Evolutionary conservation across 169 alveolate species (phyloP).

Genomic region (Theileria luwenshuni): DNA sequence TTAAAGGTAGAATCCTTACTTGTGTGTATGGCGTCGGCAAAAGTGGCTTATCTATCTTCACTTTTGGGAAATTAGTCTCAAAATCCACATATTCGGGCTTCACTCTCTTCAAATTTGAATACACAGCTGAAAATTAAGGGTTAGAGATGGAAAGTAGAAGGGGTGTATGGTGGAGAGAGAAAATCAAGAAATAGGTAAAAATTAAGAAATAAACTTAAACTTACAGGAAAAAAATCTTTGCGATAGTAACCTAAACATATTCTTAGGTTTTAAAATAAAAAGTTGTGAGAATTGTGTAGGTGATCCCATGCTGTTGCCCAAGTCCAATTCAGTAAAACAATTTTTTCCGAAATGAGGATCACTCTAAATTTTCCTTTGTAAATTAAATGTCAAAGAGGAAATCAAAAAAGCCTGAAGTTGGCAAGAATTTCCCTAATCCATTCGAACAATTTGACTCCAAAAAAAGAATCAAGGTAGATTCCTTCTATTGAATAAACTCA

Average conservation of each 20-base stretch:
- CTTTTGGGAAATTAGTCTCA: conserved; percentile 77
- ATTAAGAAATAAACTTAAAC: neutral
- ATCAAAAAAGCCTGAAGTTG: conserved; percentile 27
- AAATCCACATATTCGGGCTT: conserved; percentile 78
- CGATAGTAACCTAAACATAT: conserved; percentile 28
- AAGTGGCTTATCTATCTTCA: conserved; percentile 55
- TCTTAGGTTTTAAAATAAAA: neutral
- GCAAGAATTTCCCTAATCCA: conserved; percentile 24
- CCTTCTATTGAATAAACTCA: neutral
- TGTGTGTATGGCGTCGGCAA: conserved; percentile 66
- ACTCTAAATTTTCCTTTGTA: neutral
- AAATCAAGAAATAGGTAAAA: neutral
- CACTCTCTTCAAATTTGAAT: conserved; percentile 73
- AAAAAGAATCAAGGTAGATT: conserved; percentile 18
- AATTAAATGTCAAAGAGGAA: conserved; percentile 26
- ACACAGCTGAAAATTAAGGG: conserved; percentile 38
- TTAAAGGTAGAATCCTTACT: conserved; percentile 40
- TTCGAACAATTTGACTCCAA: conserved; percentile 25
- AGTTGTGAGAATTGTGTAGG: neutral
- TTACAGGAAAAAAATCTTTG: conserved; percentile 39
- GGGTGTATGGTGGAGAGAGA: conserved; percentile 9
- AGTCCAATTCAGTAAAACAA: neutral
- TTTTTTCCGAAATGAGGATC: neutral
- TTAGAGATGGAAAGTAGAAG: neutral
- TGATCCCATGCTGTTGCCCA: neutral